A percentile compares a stretch with the other conserved stretches of the same genome.
These are phyloP conservation scores for Crepidotus variabilis DNA, from an alignment of 768 basidiomycete genomes.

Conservation along the genomic window DNA sequence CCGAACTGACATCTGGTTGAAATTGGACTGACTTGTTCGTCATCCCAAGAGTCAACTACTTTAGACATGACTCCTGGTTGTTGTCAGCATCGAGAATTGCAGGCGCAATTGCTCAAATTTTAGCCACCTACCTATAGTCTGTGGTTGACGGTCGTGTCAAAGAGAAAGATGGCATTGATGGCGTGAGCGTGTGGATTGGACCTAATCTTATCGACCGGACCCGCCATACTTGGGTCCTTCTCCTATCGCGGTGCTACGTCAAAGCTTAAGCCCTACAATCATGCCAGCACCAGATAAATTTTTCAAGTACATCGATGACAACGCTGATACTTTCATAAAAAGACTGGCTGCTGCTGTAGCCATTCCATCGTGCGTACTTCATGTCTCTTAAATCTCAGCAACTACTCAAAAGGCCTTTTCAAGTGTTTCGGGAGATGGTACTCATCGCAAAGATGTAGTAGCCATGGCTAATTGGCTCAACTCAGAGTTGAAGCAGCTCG, in stretches of 20 bases:
- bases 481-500: slow-evolving; percentile 67
- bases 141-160: background rate
- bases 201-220: background rate
- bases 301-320: slow-evolving; percentile 55
- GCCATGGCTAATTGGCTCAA: slow-evolving; percentile 86
- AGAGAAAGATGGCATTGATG: background rate
- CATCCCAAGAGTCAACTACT: slow-evolving; percentile 16
- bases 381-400: background rate
- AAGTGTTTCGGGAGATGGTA: slow-evolving; percentile 70
- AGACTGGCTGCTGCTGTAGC: slow-evolving; percentile 79
- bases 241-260: background rate
- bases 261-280: slow-evolving; percentile 3
- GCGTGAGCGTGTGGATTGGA: background rate
- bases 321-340: slow-evolving; percentile 71
- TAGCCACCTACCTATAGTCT: background rate
- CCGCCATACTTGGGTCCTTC: background rate
- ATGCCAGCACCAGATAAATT: slow-evolving; percentile 52
- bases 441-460: slow-evolving; percentile 71
- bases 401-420: background rate
- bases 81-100: background rate
- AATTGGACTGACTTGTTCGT: slow-evolving; percentile 17
- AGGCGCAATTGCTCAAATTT: background rate
- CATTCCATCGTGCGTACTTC: slow-evolving; percentile 63
- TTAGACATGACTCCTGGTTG: slow-evolving; percentile 12
- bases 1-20: background rate